Conservation (phyloP, 208 protist species). For the Leishmania mexicana region DNA sequence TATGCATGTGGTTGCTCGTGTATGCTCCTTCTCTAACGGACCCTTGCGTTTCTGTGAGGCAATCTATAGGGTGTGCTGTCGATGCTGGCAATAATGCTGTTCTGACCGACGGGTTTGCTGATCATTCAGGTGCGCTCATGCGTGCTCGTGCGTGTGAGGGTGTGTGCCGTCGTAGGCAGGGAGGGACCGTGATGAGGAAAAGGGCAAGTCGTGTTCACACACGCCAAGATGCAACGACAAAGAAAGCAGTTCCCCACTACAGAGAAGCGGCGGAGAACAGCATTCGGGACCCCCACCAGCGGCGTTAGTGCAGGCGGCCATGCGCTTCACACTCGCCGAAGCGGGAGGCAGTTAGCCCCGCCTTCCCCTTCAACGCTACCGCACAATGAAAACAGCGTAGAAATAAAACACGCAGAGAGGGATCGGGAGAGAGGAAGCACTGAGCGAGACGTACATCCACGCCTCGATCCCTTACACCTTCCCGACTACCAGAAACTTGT, state of each 20-base stretch:
- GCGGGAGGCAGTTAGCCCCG: neutral
- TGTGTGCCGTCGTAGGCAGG: neutral
- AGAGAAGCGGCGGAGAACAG: neutral
- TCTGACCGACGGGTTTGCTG: neutral
- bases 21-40: neutral
- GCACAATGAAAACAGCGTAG: neutral
- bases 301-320: neutral
- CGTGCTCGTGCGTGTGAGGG: neutral
- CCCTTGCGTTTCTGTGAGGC: neutral
- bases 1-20: neutral
- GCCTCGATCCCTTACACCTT: neutral
- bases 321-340: neutral
- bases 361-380: neutral
- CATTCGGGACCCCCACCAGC: neutral
- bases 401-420: neutral
- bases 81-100: neutral
- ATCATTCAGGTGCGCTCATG: neutral
- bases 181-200: neutral
- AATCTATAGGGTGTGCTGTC: slow-evolving; percentile 6
- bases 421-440: neutral
- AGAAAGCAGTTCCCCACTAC: neutral
- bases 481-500: neutral
- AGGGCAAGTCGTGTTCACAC: neutral
- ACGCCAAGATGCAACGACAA: neutral
- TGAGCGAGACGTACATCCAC: neutral